Evolutionary conservation across 495 filamentous ascomycete genomes (phyloP), one percentile per base, ranked within the genome.

Genomic region (Aspergillus baeticus): DNA sequence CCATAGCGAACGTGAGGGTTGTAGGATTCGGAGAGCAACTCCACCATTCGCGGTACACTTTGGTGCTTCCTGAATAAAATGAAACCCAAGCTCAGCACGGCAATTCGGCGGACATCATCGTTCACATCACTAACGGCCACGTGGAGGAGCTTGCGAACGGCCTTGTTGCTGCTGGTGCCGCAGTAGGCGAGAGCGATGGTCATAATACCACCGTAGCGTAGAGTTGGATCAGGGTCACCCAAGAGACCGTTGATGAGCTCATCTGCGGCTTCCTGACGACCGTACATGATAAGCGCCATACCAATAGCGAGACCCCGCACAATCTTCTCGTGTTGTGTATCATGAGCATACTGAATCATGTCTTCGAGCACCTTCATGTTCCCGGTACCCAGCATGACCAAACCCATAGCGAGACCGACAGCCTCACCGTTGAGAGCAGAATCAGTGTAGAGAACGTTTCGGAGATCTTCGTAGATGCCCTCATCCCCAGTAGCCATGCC

Each of bases 1-100:
- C 95, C 95, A 60, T 99, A 99, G 41, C 95, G 88, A 26, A 99
- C 95, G 68, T 99, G 95, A 17, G 95, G 95, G 69, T 99, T 99
- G 77, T 99, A 99, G 0, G 91, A 96, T 71, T 99, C 95, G 6
- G 92, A 91, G 14, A 99, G 84, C 21, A 99, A 81, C 75, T 99
- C 95, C n/a, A 99, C 95, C 90, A 99, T 98, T 50, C 95, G 89
- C 21, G 95, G 95, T 20, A 99, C 95, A 62, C 91, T 96, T 63
- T 90, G 90, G 36, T 96, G 91, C 76, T 98, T 99, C 55, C 95
- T 82, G 86, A 99, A 99, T 41, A 99, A 81, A 63, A 99, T 96
- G 75, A 99, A 99, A 35, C 95, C 95, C 61, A 99, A 83, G 73
- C 89, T 93, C 89, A 99, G 92, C 47, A 99, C 95, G n/a, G 95